phyloP scores from a whole-genome alignment of 257 asterid species.

The Marsdenia floribunda region DNA sequence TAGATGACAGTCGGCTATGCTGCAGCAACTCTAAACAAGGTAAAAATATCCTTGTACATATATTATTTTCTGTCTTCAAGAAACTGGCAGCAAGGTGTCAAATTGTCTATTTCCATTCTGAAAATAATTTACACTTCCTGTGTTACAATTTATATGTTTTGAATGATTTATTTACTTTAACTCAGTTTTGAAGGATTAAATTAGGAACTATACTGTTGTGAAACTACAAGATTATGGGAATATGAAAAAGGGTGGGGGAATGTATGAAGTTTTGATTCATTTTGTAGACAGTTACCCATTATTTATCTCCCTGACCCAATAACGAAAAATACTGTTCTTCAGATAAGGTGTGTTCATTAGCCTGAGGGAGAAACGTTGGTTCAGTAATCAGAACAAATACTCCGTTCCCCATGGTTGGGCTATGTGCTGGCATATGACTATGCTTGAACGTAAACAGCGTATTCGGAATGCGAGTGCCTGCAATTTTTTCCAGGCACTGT shows the following conservation, averaged over 20 bases:
- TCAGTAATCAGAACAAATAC: not conserved
- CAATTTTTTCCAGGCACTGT: not conserved
- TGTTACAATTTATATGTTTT: not conserved
- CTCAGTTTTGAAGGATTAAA: not conserved
- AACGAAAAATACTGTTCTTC: slow-evolving; percentile 16
- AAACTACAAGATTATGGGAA: not conserved
- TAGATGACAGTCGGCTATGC: slow-evolving; percentile 77
- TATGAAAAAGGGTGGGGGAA: not conserved
- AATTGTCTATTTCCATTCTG: not conserved
- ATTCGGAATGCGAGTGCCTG: slow-evolving; percentile 3
- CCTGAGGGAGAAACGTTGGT: slow-evolving; percentile 28
- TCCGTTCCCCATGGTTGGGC: slow-evolving; percentile 1
- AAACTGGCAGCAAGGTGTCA: not conserved
- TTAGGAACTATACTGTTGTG: not conserved
- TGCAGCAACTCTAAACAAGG: slow-evolving; percentile 69
- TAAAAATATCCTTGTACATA: slow-evolving; percentile 20
- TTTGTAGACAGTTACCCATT: not conserved
- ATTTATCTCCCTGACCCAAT: not conserved
- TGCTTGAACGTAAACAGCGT: not conserved
- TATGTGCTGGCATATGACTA: not conserved
- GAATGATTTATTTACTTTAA: not conserved
- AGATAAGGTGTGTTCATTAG: slow-evolving; percentile 73
- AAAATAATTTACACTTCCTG: not conserved
- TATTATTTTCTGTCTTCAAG: not conserved
- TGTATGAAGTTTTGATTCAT: not conserved